Evolutionary conservation across 208 protist genomes (phyloP), one percentile per base, ranked within the genome.

Genomic region (Trypanosoma melophagium): DNA sequence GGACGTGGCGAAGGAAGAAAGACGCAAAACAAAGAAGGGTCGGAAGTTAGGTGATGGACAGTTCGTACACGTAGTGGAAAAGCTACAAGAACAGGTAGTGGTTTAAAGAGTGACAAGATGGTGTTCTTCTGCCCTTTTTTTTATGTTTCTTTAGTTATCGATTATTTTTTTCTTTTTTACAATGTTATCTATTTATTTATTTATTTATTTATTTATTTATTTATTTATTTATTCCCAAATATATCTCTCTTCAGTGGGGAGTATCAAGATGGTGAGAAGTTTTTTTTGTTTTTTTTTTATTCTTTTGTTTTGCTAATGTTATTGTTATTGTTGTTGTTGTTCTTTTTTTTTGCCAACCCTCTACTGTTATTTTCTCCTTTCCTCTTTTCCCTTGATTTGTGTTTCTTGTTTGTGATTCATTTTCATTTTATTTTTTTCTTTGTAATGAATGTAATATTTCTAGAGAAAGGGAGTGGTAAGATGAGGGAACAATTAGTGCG

Each of bases 41-140:
- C 61, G 77, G 54, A 78, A 70, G 16, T 40, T 81, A 9, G 71
- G 71, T 12, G 57, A 76, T 54, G 71, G 71, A 22, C 50, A 71
- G 16, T 61, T 76, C 31, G 47, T 64, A 13, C 58, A 76, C 40
- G 64, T 76, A 24, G 64, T 76, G 35, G 63, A 60, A 42, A 65
- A 71, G 21, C 56, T 76, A 22, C 71, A 71, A 57, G 55, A 76
- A 42, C 58, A 76, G 56, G 28, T 76, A 9, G 52, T 57, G 41
- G 35, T 60, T 10, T 68, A 45, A 70, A 35, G 28, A 35, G 5
- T 35, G 28, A 35, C 28, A 35, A 35, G 28, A 35, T 35, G 28
- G 28, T 1, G 5, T 1, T 35, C 7, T 24, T 17, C 24, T 24
- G 2, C 9, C 50, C 19, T 54, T 22, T 28, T 22, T 24, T 24